phyloP scores from a whole-genome alignment of 805 yeast genomes.

The Pichia cabralensis region DNA sequence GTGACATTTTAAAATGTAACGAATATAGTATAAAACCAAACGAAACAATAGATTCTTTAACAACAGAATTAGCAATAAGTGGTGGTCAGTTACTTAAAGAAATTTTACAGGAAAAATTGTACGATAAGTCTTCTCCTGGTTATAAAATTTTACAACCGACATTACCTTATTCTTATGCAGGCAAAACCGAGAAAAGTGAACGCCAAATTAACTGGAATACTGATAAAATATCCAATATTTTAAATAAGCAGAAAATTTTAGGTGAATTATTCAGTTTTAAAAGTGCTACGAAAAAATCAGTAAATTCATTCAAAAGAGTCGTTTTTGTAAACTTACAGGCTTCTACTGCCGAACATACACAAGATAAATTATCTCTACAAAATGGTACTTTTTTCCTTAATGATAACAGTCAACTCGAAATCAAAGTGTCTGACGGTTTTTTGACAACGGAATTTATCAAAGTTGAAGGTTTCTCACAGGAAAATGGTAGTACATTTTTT shows the following conservation, averaged over 20 bases:
- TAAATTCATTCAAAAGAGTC: conserved; percentile 29
- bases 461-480: conserved; percentile 45
- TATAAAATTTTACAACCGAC: conserved; percentile 15
- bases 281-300: conserved; percentile 16
- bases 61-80: conserved; percentile 39
- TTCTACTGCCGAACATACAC: background rate
- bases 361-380: background rate
- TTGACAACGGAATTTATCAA: conserved; percentile 32
- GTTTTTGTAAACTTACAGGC: conserved; percentile 32
- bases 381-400: conserved; percentile 2
- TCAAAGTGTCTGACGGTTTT: conserved; percentile 34
- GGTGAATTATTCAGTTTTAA: conserved; percentile 47
- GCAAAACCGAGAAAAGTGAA: conserved; percentile 38
- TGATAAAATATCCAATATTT: conserved; percentile 22
- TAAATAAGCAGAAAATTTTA: conserved; percentile 31
- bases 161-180: conserved; percentile 42
- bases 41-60: conserved; percentile 39
- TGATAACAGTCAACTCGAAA: background rate
- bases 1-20: conserved; percentile 57
- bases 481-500: conserved; percentile 36
- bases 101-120: conserved; percentile 30
- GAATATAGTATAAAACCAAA: conserved; percentile 27
- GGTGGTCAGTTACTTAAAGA: conserved; percentile 54
- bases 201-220: conserved; percentile 39
- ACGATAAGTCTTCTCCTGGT: conserved; percentile 10